These are phyloP conservation scores for Vitis vinifera DNA, from an alignment of 164 flowering plant genomes.

Conservation along the genomic window DNA sequence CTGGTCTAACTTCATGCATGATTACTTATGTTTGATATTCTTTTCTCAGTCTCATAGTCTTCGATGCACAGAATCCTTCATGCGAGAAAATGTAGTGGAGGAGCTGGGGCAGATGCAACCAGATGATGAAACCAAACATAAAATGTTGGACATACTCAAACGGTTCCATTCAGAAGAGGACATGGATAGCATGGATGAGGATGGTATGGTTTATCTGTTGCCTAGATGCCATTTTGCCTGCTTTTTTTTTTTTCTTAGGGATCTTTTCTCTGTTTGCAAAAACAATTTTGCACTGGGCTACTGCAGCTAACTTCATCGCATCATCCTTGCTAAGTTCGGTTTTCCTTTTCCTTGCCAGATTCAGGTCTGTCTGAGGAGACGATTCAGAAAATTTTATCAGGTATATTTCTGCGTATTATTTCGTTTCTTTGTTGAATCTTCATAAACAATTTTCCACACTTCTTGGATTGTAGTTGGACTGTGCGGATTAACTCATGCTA, in stretches of 20 bases:
- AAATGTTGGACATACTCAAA: constrained; percentile 81
- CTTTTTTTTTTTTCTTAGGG: neutral
- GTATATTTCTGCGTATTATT: constrained; percentile 30
- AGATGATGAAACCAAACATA: constrained; percentile 66
- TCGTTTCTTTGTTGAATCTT: neutral
- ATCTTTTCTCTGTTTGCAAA: neutral
- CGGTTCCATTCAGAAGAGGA: constrained; percentile 75
- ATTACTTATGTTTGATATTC: neutral
- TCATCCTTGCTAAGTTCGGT: constrained; percentile 1
- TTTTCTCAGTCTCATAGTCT: constrained; percentile 62
- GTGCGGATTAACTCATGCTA: neutral
- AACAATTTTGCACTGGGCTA: neutral
- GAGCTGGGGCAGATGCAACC: constrained; percentile 69
- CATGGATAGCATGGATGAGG: constrained; percentile 51
- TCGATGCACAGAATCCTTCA: constrained; percentile 90
- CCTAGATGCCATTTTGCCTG: neutral
- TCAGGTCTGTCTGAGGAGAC: constrained; percentile 69
- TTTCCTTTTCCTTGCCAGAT: constrained; percentile 34
- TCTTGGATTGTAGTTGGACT: neutral
- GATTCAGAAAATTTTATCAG: constrained; percentile 70
- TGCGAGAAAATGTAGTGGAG: constrained; percentile 88
- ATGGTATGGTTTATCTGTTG: constrained; percentile 33
- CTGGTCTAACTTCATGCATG: neutral
- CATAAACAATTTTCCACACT: neutral
- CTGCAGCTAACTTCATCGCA: neutral